Conservation (phyloP, 768 basidiomycete species). For the Mycena amicta region DNA sequence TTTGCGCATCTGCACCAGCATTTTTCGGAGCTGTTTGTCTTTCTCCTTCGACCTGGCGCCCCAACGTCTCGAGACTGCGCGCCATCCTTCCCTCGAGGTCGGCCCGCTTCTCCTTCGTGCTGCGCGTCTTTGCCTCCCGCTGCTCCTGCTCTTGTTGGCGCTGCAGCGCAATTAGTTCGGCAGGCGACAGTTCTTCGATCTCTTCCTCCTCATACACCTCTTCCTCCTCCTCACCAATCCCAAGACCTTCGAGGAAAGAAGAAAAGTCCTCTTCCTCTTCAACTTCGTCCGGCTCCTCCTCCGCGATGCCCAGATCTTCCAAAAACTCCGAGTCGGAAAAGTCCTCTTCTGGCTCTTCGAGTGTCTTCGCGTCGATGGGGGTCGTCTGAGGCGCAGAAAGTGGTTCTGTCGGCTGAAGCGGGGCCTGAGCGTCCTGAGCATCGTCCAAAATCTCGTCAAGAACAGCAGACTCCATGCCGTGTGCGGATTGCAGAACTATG, state of each 20-base stretch:
- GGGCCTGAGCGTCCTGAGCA: not conserved
- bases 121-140: slow-evolving; percentile 26
- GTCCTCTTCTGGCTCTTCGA: slow-evolving; percentile 20
- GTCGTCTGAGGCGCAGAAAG: no score
- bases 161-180: slow-evolving; percentile 2
- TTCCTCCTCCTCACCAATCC: slow-evolving; percentile 6
- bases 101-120: slow-evolving; percentile 53
- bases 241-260: no score
- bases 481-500: not conserved
- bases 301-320: slow-evolving; percentile 23
- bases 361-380: no score
- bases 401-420: no score
- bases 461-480: not conserved
- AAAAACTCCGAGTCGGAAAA: slow-evolving; percentile 26
- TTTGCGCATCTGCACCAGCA: slow-evolving; percentile 49
- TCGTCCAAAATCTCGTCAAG: slow-evolving; percentile 1
- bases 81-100: slow-evolving; percentile 62
- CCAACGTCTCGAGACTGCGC: slow-evolving; percentile 59
- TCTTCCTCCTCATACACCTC: slow-evolving; percentile 26
- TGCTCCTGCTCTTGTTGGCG: slow-evolving; percentile 11
- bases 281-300: not conserved
- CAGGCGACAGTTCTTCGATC: slow-evolving; percentile 24
- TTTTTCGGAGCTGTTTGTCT: slow-evolving; percentile 48
- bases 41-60: slow-evolving; percentile 36
- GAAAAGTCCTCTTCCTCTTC: no score